phyloP scores from a whole-genome alignment of 2,329 filamentous ascomycete genomes.

The Sphaerulina musiva region DNA sequence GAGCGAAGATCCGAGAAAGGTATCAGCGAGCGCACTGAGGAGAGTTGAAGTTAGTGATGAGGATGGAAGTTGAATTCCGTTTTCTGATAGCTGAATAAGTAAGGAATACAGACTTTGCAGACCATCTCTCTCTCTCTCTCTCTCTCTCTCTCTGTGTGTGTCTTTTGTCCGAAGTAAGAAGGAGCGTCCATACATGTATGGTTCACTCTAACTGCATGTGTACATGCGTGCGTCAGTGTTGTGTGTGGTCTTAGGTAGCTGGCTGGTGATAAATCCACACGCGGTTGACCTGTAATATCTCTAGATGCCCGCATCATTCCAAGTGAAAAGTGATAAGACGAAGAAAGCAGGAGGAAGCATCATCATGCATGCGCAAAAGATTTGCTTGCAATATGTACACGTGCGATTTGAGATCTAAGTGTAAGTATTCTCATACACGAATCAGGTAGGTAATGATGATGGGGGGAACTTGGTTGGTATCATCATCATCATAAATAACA shows the following conservation, averaged over 20 bases:
- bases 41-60: conserved; percentile 18
- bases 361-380: background rate
- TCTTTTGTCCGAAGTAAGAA: no score
- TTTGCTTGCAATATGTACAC: conserved; percentile 2
- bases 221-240: no score
- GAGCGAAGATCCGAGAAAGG: conserved; percentile 32
- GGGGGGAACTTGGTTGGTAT: background rate
- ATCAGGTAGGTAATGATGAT: background rate
- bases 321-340: background rate
- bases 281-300: background rate
- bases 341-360: background rate
- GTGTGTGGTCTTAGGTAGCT: no score
- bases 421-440: no score
- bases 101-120: no score
- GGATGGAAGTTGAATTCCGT: conserved; percentile 9
- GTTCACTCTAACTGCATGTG: no score
- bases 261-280: no score
- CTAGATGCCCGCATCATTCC: background rate
- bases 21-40: conserved; percentile 8
- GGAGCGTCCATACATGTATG: no score
- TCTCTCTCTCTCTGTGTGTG: no score
- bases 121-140: no score
- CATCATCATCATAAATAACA: background rate
- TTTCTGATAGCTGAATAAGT: no score
- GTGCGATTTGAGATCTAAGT: background rate